A percentile compares a stretch with the other conserved stretches of the same genome.
These are phyloP conservation scores for Alnus rubra DNA, from an alignment of 306 rosid genomes.

Conservation along the genomic window DNA sequence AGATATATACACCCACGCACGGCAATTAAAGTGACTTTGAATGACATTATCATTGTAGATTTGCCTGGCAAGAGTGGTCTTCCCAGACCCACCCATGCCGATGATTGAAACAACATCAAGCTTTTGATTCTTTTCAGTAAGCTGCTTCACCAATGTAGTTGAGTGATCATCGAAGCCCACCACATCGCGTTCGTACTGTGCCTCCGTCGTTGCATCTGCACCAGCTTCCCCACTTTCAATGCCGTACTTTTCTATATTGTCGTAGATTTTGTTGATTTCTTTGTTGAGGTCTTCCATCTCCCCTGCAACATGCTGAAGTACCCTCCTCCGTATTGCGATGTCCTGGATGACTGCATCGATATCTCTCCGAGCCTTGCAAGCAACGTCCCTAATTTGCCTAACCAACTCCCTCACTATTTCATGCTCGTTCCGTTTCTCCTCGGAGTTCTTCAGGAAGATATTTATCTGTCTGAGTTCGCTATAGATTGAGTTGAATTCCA, in stretches of 20 bases:
- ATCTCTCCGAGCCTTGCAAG: not conserved
- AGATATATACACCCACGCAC: constrained; percentile 19
- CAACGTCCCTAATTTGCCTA: not conserved
- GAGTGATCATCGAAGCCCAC: not conserved
- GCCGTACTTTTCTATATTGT: no score
- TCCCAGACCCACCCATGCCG: constrained; percentile 29
- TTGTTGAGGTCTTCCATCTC: no score
- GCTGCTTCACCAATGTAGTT: no score
- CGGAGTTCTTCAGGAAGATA: not conserved
- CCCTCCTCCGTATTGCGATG: no score
- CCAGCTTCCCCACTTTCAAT: no score
- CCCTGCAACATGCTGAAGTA: not conserved
- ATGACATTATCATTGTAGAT: not conserved
- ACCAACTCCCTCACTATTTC: not conserved
- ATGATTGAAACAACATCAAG: not conserved
- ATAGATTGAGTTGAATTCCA: no score
- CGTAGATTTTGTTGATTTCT: no score
- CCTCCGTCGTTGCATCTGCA: no score
- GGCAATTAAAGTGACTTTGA: not conserved
- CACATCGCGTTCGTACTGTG: not conserved
- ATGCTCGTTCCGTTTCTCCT: not conserved
- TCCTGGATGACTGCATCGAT: not conserved
- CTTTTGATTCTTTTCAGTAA: no score
- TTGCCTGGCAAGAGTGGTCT: constrained; percentile 19
- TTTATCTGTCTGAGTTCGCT: not conserved